Evolutionary conservation across 129 eudicot species (phyloP).

Genomic region (Escallonia herrerae): DNA sequence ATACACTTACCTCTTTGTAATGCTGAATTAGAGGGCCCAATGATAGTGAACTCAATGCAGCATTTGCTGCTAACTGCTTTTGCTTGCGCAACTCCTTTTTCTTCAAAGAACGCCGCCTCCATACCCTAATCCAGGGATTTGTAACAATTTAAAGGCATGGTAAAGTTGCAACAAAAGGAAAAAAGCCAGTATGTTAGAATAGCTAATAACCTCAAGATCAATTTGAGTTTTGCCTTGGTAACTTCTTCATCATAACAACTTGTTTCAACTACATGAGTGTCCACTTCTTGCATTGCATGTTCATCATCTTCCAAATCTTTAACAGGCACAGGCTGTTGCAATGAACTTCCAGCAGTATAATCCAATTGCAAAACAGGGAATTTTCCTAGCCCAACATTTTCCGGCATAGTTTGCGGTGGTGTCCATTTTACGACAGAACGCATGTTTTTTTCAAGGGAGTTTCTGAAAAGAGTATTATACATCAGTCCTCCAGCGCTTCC

Average conservation of each 20-base stretch:
- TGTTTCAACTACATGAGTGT: conserved; percentile 26
- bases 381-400: conserved; percentile 17
- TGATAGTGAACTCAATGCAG: conserved; percentile 71
- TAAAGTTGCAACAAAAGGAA: neutral
- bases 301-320: conserved; percentile 39
- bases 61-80: conserved; percentile 62
- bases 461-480: conserved; percentile 30
- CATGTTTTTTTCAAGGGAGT: conserved; percentile 32
- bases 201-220: conserved; percentile 57
- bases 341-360: conserved; percentile 18
- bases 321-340: conserved; percentile 12
- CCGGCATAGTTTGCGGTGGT: conserved; percentile 19
- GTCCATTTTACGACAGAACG: conserved; percentile 13
- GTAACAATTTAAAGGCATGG: neutral
- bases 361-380: conserved; percentile 26
- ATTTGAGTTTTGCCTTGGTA: conserved; percentile 63
- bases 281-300: conserved; percentile 27
- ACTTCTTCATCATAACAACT: conserved; percentile 56
- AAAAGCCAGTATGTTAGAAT: neutral
- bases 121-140: conserved; percentile 41
- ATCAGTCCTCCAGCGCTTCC: conserved; percentile 21
- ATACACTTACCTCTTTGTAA: conserved; percentile 39
- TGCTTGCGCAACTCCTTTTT: conserved; percentile 59
- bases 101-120: conserved; percentile 56
- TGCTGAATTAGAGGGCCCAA: conserved; percentile 69